Base-by-base conservation (phyloP, 768 basidiomycete species). In the Leccinum longicurvipes region DNA sequence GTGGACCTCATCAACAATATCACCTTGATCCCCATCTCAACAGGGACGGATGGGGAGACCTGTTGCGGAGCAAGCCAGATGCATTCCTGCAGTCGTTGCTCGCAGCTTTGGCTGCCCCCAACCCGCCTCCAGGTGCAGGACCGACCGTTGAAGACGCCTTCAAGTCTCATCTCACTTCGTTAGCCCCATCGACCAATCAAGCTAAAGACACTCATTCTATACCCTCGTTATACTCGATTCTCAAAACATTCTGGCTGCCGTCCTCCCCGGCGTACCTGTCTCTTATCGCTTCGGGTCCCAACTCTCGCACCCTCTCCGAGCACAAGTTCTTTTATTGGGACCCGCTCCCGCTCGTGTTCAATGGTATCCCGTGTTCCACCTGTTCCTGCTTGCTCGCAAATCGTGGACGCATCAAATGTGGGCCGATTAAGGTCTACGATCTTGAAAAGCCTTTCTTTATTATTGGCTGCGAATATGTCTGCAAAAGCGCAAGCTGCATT, bases 311-410 rank as follows among this genome's bases (percentile, higher is more conserved):
- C 0, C 83, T 86, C 2, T 84, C 86, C 6, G 84, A 89, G 52
- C 85, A 91, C 59, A 82, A 81, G 4, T 92, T 92, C 71, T 73
- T 92, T n/a, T 92, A 89, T 62, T 92, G 90, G 90, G 90, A 92
- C 58, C 90, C 90, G 0, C 84, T 85, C 48, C 87, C 89, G 1
- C 82, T 92, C 47, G 83, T 90, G 9, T 89, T 91, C 74, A 89
- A 91, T 57, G 90, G 90, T 4, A 87, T 92, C 44, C 76, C 82
- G 1, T 92, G 90, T 61, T 87, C 89, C 0, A 76, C 65, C 42
- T 92, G 90, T 64, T 71, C 81, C 7, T 64, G 77, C 5, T 78
- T 84, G 1, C 78, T 92, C 36, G 60, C 67, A 31, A 88, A 91
- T 70, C 79, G 80, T 31, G 90, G 90, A 3, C 81, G 86, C 41